phyloP scores from a whole-genome alignment of 306 rosid genomes.

The Quercus suber region DNA sequence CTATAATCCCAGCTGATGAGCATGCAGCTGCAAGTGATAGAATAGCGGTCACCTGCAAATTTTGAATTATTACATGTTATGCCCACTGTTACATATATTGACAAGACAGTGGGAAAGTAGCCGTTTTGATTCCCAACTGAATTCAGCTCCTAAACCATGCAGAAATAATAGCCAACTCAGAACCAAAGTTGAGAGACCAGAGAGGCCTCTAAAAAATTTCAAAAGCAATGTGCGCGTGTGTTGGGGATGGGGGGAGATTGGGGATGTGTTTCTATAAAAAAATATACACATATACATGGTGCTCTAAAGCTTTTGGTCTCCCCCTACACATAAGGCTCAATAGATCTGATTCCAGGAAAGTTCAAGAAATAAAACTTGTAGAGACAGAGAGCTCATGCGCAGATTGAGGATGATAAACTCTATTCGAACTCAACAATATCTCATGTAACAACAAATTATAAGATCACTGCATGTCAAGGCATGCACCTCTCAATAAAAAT shows the following conservation, averaged over 20 bases:
- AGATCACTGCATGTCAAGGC: neutral
- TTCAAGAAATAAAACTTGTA: neutral
- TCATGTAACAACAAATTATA: neutral
- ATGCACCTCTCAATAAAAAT: neutral
- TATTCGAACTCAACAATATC: neutral
- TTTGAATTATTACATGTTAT: slow-evolving; percentile 14
- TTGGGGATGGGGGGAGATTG: too few species aligned
- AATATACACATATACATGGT: neutral
- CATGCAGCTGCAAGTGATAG: slow-evolving; percentile 92
- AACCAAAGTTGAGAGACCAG: neutral
- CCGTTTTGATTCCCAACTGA: neutral
- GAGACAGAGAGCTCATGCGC: neutral
- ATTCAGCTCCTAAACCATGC: neutral
- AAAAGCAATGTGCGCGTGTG: neutral
- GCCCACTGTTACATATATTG: neutral
- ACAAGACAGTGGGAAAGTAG: neutral
- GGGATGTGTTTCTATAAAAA: neutral
- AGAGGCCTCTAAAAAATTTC: neutral
- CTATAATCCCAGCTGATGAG: slow-evolving; percentile 74
- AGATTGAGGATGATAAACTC: neutral
- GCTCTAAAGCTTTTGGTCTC: neutral
- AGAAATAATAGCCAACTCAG: neutral
- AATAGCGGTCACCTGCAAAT: slow-evolving; percentile 80
- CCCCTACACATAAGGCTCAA: neutral
- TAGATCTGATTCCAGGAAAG: neutral